Evolutionary conservation across 768 basidiomycete species (phyloP).

Genomic region (Boletus rubescentipes): DNA sequence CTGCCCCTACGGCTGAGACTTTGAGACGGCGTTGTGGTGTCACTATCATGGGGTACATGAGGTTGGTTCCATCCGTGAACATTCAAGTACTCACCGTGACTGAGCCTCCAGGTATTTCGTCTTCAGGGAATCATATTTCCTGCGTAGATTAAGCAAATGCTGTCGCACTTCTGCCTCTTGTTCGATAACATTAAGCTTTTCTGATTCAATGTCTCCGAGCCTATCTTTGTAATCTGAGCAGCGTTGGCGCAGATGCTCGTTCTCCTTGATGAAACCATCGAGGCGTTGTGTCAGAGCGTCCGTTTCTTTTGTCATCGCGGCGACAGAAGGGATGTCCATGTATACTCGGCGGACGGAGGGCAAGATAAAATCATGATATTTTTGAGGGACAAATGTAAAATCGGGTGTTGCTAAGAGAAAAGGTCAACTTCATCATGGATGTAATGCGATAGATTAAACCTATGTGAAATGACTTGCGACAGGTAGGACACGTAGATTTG

Average conservation of each 20-base stretch:
- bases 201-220: constrained; percentile 32
- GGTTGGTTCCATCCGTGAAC: not conserved
- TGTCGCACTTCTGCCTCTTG: constrained; percentile 36
- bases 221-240: constrained; percentile 42
- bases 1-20: constrained; percentile 4
- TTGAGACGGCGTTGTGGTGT: constrained; percentile 3
- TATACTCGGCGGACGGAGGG: constrained; percentile 59
- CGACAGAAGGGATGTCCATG: constrained; percentile 41
- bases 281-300: constrained; percentile 40
- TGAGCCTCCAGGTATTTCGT: constrained; percentile 21
- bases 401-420: constrained; percentile 46
- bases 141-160: constrained; percentile 40
- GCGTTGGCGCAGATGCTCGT: constrained; percentile 42
- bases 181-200: constrained; percentile 28
- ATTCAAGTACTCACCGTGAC: constrained; percentile 12
- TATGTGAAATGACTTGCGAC: constrained; percentile 53
- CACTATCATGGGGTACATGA: not conserved
- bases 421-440: not conserved
- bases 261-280: constrained; percentile 38
- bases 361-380: constrained; percentile 56
- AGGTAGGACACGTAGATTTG: constrained; percentile 57
- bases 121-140: constrained; percentile 33
- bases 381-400: constrained; percentile 49
- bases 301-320: constrained; percentile 32
- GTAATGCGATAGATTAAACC: constrained; percentile 36